Conservation (phyloP, 331 rosid species). For the Pyrus hybrid region DNA sequence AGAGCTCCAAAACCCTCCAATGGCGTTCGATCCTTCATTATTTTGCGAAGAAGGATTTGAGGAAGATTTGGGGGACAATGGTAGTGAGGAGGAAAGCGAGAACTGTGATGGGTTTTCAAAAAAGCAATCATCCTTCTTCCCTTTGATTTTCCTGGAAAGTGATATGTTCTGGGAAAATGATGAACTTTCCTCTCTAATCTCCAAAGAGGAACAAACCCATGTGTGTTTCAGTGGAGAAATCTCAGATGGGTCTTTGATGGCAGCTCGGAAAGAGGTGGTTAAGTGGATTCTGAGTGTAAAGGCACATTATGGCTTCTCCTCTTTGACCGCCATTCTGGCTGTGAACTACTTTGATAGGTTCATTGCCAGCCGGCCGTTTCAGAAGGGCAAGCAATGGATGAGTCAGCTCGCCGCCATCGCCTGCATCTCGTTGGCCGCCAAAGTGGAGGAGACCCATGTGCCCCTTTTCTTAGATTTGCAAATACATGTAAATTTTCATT, state of each 20-base stretch:
- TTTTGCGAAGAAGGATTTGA: slow-evolving; percentile 58
- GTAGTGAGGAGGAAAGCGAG: slow-evolving; percentile 11
- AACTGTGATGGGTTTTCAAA: slow-evolving; percentile 10
- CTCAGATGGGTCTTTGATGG: slow-evolving; percentile 35
- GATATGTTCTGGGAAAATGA: slow-evolving; percentile 57
- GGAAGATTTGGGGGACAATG: slow-evolving; percentile 29
- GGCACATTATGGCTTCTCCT: slow-evolving; percentile 47
- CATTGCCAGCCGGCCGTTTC: slow-evolving; percentile 39
- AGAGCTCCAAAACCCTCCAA: no score
- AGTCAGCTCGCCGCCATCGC: slow-evolving; percentile 70
- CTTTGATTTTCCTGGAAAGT: slow-evolving; percentile 33
- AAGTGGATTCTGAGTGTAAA: slow-evolving; percentile 59
- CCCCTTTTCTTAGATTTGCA: no score
- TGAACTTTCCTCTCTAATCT: slow-evolving; percentile 48
- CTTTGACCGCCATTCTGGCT: slow-evolving; percentile 66
- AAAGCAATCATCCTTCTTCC: slow-evolving; percentile 32
- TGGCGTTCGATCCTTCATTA: slow-evolving; percentile 48
- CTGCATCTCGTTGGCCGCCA: slow-evolving; percentile 81
- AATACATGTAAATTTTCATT: no score
- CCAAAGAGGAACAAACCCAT: no score
- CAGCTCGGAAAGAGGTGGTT: slow-evolving; percentile 50
- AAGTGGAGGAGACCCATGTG: slow-evolving; percentile 76
- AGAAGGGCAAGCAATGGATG: slow-evolving; percentile 78
- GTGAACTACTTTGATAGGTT: slow-evolving; percentile 88
- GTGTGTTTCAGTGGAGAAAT: slow-evolving; percentile 8